Evolutionary conservation across 2,329 filamentous ascomycete genomes (phyloP).

Genomic region (Stachybotrys elegans): DNA sequence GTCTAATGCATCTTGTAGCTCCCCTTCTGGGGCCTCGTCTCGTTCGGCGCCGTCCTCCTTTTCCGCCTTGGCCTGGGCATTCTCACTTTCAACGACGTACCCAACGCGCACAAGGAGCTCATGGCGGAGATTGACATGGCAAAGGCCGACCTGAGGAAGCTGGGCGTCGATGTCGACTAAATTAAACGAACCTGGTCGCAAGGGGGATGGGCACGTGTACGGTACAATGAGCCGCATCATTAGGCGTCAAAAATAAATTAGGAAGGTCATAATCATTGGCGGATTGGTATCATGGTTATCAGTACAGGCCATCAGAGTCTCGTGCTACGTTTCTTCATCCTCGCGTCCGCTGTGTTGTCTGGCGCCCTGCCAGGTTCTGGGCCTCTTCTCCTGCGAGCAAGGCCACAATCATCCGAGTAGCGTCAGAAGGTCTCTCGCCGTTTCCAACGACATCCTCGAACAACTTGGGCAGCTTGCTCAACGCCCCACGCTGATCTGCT

Average conservation of each 20-base stretch:
- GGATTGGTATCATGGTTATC: conserved; percentile 10
- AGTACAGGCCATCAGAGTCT: not conserved
- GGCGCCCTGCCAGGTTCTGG: too few relatives aligned
- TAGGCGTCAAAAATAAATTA: not conserved
- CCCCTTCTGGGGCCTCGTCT: conserved; percentile 87
- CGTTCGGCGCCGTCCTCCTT: conserved; percentile 87
- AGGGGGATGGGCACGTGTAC: conserved; percentile 9
- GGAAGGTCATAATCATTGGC: not conserved
- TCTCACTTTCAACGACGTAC: conserved; percentile 94
- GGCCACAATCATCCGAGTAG: conserved; percentile 56
- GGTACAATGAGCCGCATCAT: not conserved
- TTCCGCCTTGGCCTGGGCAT: conserved; percentile 90
- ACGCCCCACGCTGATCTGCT: conserved; percentile 48
- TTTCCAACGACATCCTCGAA: conserved; percentile 56
- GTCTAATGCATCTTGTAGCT: conserved; percentile 49
- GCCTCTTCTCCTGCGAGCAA: conserved; percentile 52
- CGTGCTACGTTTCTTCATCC: too few relatives aligned
- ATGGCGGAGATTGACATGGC: conserved; percentile 79
- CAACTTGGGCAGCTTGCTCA: conserved; percentile 53
- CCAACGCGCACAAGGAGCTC: conserved; percentile 82
- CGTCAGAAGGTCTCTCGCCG: conserved; percentile 48
- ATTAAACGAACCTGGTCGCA: conserved; percentile 4
- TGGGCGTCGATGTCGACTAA: conserved; percentile 76
- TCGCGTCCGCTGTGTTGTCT: too few relatives aligned
- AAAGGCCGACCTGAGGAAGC: conserved; percentile 64